Percentiles rank a stretch among this genome's conserved stretches.
Conservation (phyloP, 2,329 filamentous ascomycete species). For the Fusarium devonianum region DNA sequence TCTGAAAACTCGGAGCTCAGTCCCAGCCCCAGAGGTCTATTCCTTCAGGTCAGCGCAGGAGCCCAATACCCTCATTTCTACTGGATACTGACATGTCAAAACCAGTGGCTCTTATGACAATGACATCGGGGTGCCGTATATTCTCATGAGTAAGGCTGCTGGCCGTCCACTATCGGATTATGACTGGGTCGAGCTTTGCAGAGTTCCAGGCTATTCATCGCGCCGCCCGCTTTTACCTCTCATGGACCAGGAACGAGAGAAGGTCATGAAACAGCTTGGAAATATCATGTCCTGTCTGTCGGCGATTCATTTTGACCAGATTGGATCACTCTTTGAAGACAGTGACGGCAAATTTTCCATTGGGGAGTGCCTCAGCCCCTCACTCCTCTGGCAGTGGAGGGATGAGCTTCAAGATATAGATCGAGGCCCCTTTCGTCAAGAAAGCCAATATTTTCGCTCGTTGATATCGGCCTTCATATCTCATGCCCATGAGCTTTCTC, state of each 20-base stretch:
- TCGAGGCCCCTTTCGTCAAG: slow-evolving; percentile 39
- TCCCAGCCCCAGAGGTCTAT: slow-evolving; percentile 35
- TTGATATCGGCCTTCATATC: slow-evolving; percentile 33
- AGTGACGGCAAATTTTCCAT: slow-evolving; percentile 13
- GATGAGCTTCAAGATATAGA: slow-evolving; percentile 33
- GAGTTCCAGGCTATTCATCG: slow-evolving; percentile 4
- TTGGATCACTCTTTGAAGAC: slow-evolving; percentile 32
- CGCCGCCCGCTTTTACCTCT: slow-evolving; percentile 20
- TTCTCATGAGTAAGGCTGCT: slow-evolving; percentile 36
- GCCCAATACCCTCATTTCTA: neutral
- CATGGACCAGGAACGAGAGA: slow-evolving; percentile 16
- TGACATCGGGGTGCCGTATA: slow-evolving; percentile 34
- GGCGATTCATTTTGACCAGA: slow-evolving; percentile 28
- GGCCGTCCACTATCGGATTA: slow-evolving; percentile 31
- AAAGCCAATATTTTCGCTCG: slow-evolving; percentile 35
- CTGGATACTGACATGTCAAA: neutral
- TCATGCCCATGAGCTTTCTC: slow-evolving; percentile 38
- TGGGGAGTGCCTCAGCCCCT: slow-evolving; percentile 34
- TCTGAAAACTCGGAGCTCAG: slow-evolving; percentile 13
- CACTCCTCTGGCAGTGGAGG: slow-evolving; percentile 32
- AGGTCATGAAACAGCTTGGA: slow-evolving; percentile 33
- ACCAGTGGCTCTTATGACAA: slow-evolving; percentile 25
- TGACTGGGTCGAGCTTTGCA: slow-evolving; percentile 15
- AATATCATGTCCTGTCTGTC: slow-evolving; percentile 19
- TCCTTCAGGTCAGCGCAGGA: slow-evolving; percentile 28